These are phyloP conservation scores for Copromyces sp. DNA, from an alignment of 495 filamentous ascomycete species.

Conservation along the genomic window DNA sequence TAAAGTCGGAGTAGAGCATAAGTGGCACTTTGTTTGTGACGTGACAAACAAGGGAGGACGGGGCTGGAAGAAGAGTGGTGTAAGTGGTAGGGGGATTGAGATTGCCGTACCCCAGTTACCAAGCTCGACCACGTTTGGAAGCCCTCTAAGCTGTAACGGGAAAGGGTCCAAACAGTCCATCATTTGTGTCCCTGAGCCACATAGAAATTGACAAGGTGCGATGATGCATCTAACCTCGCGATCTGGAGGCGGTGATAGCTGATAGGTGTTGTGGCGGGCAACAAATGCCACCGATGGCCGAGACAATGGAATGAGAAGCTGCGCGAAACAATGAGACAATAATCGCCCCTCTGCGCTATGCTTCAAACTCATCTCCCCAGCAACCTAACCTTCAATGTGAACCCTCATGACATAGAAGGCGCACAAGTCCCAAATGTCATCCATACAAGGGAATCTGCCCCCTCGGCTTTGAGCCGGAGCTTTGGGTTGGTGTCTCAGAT, in stretches of 20 bases:
- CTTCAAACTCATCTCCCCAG: not conserved
- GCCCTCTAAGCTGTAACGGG: not conserved
- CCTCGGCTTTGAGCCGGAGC: not conserved
- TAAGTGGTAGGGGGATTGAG: not conserved
- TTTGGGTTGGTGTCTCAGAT: not conserved
- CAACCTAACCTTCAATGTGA: not conserved
- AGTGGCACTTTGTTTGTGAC: not conserved
- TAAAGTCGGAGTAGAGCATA: not conserved
- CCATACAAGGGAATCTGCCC: not conserved
- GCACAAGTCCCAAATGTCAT: not conserved
- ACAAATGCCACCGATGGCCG: not conserved
- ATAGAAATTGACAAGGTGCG: not conserved
- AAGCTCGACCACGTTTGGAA: not conserved
- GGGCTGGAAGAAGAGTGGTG: not conserved
- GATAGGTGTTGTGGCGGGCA: not conserved
- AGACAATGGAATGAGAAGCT: not conserved
- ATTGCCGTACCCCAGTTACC: not conserved
- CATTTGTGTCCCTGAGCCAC: not conserved
- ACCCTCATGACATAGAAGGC: not conserved
- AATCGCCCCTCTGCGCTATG: not conserved
- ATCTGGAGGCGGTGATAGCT: not conserved
- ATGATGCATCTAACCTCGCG: not conserved
- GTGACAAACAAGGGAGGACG: not conserved
- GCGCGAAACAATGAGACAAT: not conserved
- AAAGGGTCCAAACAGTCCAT: not conserved